Evolutionary conservation across 345 rosid genomes (phyloP).

Genomic region (Heritiera littoralis): DNA sequence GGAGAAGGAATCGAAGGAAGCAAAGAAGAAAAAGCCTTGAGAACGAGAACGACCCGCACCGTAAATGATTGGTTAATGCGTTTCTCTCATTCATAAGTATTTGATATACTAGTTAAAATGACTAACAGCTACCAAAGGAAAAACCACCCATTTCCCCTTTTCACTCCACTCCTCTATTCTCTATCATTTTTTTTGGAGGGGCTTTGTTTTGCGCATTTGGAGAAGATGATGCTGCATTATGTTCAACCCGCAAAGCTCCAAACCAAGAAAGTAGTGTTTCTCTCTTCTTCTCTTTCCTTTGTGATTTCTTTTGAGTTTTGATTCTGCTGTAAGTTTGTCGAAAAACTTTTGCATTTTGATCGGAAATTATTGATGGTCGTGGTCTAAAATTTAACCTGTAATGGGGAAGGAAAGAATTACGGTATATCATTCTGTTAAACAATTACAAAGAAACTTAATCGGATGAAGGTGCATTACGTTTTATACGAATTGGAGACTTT

Average conservation of each 20-base stretch:
- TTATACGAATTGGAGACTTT: neutral
- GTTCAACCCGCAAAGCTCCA: slow-evolving; percentile 44
- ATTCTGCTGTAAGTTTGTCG: neutral
- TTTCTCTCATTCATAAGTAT: neutral
- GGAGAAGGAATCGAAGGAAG: slow-evolving; percentile 32
- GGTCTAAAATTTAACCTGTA: neutral
- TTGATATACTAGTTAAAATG: neutral
- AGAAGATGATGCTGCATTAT: slow-evolving; percentile 54
- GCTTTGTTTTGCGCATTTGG: neutral
- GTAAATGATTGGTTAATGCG: neutral
- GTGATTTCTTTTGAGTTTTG: too few species aligned
- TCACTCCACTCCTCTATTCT: neutral
- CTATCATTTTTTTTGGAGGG: neutral
- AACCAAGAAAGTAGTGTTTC: slow-evolving; percentile 43
- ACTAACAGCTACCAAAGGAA: neutral
- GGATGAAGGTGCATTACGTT: neutral
- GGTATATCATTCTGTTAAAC: neutral
- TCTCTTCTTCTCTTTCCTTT: neutral
- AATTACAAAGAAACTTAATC: neutral
- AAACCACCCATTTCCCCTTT: neutral
- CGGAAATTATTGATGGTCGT: neutral
- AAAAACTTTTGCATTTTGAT: neutral
- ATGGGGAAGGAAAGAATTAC: neutral
- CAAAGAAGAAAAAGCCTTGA: neutral
- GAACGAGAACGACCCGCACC: slow-evolving; percentile 10